Evolutionary conservation across 2,329 filamentous ascomycete genomes (phyloP), one percentile per base, ranked within the genome.

Genomic region (Nothomitra cinnamomea): DNA sequence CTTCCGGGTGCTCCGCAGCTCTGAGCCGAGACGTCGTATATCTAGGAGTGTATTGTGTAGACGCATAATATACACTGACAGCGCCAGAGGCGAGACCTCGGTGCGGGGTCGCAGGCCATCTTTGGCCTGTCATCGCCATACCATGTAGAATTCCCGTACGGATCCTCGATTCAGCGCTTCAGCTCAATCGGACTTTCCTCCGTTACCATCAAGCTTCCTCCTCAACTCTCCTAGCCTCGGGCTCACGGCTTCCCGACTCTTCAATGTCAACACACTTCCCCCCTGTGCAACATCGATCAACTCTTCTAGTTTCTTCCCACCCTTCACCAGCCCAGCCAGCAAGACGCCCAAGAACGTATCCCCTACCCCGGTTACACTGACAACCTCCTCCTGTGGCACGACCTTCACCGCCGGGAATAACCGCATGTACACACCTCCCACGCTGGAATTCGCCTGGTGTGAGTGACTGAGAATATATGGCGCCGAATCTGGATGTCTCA

Each of bases 361-460:
- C 0, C 92, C 92, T 1, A 87, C 88, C 0, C 90, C 92, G 64
- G 96, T 96, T 8, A 96, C 90, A 48, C 87, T 95, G 1, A 90
- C 80, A 1, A 94, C 74, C 24, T 92, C 79, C 19, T 76, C 68
- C 0, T 70, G 66, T 1, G 60, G 55, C 4, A 95, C 74, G 15
- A 71, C 68, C 63, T 85, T 80, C 0, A 77, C 77, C 0, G 84
- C 72, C 0, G 85, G 79, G 64, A 87, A 70, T 0, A 82, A 64
- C 4, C 80, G 69, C 82, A 95, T 88, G 62, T 95, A 95, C 2
- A 95, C 74, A 0, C 89, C 90, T 0, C 88, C 80, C 0, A 82
- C 71, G 6, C 71, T 66, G 1, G 69, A 70, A 28, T 77, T 72
- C 1, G 72, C 71, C 12, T 72, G 17, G n/a, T 54, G 22, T 10